A percentile compares a stretch with the other conserved stretches of the same genome.
phyloP scores from a whole-genome alignment of 1,284 basidiomycete genomes.

The Caloboletus firmus region DNA sequence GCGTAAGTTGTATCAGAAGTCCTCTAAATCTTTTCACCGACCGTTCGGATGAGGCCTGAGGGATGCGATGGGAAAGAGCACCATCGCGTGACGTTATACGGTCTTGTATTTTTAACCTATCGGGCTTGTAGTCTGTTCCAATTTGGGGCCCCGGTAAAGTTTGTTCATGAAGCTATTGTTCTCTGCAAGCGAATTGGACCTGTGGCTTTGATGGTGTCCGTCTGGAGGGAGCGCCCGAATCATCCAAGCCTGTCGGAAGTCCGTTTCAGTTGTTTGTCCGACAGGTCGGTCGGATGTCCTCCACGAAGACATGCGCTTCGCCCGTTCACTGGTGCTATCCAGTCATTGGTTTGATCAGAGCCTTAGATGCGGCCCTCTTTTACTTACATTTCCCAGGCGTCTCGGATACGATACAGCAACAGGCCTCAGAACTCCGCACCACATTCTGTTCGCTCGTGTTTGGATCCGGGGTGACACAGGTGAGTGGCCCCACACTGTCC shows the following conservation, averaged over 20 bases:
- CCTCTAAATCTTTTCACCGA: background rate
- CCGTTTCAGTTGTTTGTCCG: background rate
- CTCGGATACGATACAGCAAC: conserved; percentile 6
- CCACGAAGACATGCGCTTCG: background rate
- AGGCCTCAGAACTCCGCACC: background rate
- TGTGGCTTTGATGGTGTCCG: background rate
- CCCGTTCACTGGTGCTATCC: background rate
- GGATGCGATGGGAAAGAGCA: background rate
- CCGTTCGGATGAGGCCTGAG: background rate
- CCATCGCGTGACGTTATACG: background rate
- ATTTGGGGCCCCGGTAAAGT: background rate
- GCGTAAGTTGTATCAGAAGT: background rate
- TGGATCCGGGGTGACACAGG: conserved; percentile 8
- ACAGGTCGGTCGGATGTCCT: background rate
- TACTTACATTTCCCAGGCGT: conserved; percentile 3
- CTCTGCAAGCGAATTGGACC: background rate
- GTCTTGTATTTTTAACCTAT: background rate
- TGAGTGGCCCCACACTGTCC: background rate
- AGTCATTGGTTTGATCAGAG: background rate
- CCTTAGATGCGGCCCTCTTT: background rate
- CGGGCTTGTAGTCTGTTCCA: background rate
- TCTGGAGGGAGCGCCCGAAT: background rate
- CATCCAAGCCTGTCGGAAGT: background rate
- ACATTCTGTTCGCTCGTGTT: background rate
- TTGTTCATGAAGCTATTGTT: background rate